Evolutionary conservation across 2,329 filamentous ascomycete genomes (phyloP).

Genomic region (Apiospora hydei): DNA sequence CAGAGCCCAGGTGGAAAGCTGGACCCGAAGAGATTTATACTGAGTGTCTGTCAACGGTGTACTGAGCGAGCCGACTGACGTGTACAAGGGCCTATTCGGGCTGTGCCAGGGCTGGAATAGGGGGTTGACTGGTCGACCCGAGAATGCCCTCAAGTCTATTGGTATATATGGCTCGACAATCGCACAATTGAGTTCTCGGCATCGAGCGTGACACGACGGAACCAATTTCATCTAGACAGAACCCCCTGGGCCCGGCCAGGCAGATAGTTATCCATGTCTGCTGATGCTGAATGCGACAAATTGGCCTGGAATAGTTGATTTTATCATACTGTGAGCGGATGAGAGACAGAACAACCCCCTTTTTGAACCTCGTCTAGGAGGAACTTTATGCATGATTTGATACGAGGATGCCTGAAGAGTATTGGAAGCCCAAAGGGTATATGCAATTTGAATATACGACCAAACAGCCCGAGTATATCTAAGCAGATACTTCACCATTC

Average conservation of each 20-base stretch:
- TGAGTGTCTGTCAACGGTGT: not conserved
- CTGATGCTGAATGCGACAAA: not conserved
- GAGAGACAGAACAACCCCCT: not conserved
- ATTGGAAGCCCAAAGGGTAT: not conserved
- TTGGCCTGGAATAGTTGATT: not conserved
- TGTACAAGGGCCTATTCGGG: not conserved
- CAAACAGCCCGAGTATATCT: not conserved
- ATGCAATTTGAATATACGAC: not conserved
- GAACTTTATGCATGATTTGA: not conserved
- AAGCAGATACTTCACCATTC: not conserved
- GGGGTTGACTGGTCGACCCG: not conserved
- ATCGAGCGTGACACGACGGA: not conserved
- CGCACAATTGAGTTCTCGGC: not conserved
- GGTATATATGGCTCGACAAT: not conserved
- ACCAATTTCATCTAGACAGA: not conserved
- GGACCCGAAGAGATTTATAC: not conserved
- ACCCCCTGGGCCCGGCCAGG: too few relatives aligned
- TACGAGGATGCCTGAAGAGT: not conserved
- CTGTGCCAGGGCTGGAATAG: not conserved
- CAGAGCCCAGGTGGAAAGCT: not conserved
- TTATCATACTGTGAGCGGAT: not conserved
- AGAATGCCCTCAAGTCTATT: not conserved
- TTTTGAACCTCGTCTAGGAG: not conserved
- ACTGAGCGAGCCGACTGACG: not conserved
- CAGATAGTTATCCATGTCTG: not conserved